phyloP scores from a whole-genome alignment of 495 filamentous ascomycete species.

The Polyplosphaeria fusca region DNA sequence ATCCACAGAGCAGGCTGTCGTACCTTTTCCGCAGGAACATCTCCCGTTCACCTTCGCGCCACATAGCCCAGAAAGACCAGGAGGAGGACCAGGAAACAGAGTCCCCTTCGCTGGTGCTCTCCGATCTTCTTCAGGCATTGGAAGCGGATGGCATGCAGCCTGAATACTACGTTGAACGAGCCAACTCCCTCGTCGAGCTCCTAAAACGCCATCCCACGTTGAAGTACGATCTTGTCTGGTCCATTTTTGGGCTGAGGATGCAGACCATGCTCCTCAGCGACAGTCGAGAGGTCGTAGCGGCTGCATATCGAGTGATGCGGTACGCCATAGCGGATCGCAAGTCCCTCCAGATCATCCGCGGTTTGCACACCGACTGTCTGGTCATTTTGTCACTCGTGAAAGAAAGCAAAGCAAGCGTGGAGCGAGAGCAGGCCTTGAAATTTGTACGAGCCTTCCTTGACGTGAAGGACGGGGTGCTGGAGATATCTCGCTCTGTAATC shows the following conservation, averaged over 20 bases:
- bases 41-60: conserved; percentile 34
- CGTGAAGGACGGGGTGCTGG: conserved; percentile 85
- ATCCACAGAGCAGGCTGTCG: conserved; percentile 61
- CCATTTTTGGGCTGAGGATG: conserved; percentile 85
- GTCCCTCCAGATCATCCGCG: conserved; percentile 83
- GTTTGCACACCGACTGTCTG: conserved; percentile 84
- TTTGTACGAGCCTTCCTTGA: conserved; percentile 95
- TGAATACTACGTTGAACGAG: conserved; percentile 90
- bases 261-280: conserved; percentile 94
- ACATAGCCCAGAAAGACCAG: conserved; percentile 41
- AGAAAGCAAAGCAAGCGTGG: conserved; percentile 90
- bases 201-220: conserved; percentile 90
- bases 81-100: conserved; percentile 66
- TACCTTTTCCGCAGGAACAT: conserved; percentile 56
- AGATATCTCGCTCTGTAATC: conserved; percentile 81
- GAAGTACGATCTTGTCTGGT: conserved; percentile 95
- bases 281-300: conserved; percentile 90
- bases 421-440: conserved; percentile 94
- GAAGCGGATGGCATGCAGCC: conserved; percentile 82
- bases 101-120: conserved; percentile 83
- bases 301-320: conserved; percentile 87
- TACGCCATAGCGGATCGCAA: conserved; percentile 90
- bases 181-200: conserved; percentile 85
- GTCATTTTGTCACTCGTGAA: conserved; percentile 90
- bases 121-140: conserved; percentile 81